Percentiles rank a stretch among this genome's conserved stretches.
phyloP scores from a whole-genome alignment of 148 eudicot species.

The Rhododendron williamsianum region DNA sequence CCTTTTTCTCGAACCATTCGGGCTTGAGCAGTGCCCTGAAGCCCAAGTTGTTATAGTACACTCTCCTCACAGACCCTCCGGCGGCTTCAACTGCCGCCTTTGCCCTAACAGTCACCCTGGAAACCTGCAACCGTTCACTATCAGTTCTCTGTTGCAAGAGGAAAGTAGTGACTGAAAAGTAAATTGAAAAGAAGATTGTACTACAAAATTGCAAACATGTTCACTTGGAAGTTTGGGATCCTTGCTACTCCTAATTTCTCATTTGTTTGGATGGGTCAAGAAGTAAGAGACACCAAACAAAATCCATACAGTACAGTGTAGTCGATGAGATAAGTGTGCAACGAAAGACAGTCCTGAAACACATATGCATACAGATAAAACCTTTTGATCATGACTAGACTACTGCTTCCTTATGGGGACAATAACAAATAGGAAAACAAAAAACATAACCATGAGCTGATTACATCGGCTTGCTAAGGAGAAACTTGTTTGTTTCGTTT shows the following conservation, averaged over 20 bases:
- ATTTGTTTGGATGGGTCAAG: not conserved
- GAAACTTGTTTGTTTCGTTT: not conserved
- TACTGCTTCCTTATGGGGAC: not conserved
- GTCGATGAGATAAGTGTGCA: not conserved
- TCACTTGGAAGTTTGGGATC: not conserved
- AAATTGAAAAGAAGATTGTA: not conserved
- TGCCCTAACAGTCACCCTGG: constrained; percentile 68
- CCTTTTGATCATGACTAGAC: not conserved
- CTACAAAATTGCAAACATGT: not conserved
- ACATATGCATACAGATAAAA: not conserved
- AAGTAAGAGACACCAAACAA: not conserved
- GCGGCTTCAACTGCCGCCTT: constrained; percentile 92
- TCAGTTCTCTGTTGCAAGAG: not conserved
- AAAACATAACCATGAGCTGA: not conserved
- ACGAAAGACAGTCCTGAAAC: not conserved
- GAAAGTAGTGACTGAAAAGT: constrained; percentile 31
- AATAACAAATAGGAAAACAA: not conserved
- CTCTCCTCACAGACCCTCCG: constrained; percentile 87
- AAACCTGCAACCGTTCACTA: constrained; percentile 29
- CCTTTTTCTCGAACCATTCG: constrained; percentile 95
- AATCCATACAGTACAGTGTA: not conserved
- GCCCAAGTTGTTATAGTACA: constrained; percentile 86
- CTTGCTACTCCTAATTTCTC: not conserved
- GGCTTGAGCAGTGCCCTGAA: constrained; percentile 84
- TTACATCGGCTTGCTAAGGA: not conserved